Conservation (phyloP, 208 protist genomes). For the Trypanosoma rangeli region DNA sequence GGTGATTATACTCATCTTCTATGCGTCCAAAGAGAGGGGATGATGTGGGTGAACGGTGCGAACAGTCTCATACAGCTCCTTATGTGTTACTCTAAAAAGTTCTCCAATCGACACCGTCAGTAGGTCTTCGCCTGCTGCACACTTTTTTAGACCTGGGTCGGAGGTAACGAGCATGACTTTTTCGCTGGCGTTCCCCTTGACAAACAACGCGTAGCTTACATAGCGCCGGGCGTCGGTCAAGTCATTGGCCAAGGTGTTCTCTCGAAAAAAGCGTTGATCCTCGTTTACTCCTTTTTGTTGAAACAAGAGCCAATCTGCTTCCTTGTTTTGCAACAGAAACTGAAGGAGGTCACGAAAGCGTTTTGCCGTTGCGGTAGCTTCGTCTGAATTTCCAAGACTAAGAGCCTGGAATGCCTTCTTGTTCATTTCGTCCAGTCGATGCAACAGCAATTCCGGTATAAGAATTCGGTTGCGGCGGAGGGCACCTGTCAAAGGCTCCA, state of each 20-base stretch:
- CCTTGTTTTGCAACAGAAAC: conserved; percentile 11
- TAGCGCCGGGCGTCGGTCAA: not conserved
- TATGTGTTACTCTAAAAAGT: too few species aligned
- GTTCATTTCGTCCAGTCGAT: conserved; percentile 20
- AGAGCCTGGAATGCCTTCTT: conserved; percentile 9
- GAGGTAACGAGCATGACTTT: conserved; percentile 23
- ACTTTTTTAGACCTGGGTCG: not conserved
- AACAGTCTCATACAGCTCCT: too few species aligned
- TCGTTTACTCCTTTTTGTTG: conserved; percentile 21
- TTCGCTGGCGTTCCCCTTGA: conserved; percentile 7
- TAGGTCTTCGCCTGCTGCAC: conserved; percentile 5
- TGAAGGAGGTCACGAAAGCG: conserved; percentile 16
- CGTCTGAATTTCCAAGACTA: not conserved
- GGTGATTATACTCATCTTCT: too few species aligned
- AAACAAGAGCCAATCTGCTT: conserved; percentile 16
- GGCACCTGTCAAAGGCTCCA: conserved; percentile 15
- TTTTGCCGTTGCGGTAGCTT: not conserved
- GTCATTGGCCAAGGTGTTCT: not conserved
- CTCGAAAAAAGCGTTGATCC: too few species aligned
- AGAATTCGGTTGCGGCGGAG: conserved; percentile 7
- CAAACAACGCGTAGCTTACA: conserved; percentile 2
- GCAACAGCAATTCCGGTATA: conserved; percentile 21
- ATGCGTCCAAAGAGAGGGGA: too few species aligned
- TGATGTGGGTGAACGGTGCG: too few species aligned
- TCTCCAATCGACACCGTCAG: too few species aligned